Conservation (phyloP, 1,284 basidiomycete species). For the Rhodotorula glutinis region DNA sequence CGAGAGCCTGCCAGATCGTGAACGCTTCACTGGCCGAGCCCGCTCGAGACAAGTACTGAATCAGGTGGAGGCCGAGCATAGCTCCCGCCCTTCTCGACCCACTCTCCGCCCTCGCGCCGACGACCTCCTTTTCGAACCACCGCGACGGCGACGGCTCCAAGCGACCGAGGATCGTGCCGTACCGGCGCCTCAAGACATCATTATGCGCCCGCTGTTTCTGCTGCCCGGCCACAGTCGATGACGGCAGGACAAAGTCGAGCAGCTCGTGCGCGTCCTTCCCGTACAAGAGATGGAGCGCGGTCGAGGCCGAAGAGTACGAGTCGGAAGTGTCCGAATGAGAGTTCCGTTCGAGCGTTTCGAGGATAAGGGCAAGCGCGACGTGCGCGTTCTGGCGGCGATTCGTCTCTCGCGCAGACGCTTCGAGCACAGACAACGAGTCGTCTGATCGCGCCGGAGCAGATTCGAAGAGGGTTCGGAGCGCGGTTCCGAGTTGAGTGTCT, state of each 20-base stretch:
- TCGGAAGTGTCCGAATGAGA: neutral
- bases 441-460: neutral
- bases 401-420: neutral
- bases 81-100: neutral
- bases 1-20: constrained; percentile 7
- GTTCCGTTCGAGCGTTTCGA: neutral
- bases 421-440: neutral
- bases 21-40: constrained; percentile 17
- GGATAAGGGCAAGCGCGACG: neutral
- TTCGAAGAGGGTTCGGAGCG: no score
- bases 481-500: no score
- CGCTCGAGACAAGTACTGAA: constrained; percentile 2
- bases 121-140: constrained; percentile 1
- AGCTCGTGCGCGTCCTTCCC: neutral
- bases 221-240: neutral
- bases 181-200: constrained; percentile 15
- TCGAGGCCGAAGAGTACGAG: neutral
- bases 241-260: constrained; percentile 5
- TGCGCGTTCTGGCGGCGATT: neutral
- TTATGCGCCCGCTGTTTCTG: neutral
- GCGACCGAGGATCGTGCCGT: constrained; percentile 19
- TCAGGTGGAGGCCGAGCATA: constrained; percentile 1
- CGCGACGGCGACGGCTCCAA: constrained; percentile 16
- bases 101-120: neutral
- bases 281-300: constrained; percentile 6